Evolutionary conservation across 2,329 filamentous ascomycete genomes (phyloP), one percentile per base, ranked within the genome.

Genomic region (Aspergillus niger): DNA sequence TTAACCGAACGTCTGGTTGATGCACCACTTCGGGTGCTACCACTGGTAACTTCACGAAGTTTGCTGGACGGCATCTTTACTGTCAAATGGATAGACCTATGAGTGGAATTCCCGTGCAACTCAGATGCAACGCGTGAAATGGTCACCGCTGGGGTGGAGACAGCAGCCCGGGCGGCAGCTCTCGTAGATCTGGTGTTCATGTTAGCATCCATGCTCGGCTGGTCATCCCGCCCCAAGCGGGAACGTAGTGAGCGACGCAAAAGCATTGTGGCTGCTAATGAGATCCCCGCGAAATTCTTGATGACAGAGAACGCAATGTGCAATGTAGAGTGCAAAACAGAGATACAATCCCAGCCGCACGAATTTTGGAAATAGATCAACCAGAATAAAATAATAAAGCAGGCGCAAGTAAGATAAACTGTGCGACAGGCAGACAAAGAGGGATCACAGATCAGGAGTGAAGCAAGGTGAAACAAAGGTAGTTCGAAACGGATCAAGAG

Each of bases 11-110:
- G 73, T 58, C 70, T 69, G 15, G 64, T 61, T 68, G 70, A 57
- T 43, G 70, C 52, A 55, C 63, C 64, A 30, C 68, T 64, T 38
- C 74, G 66, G 32, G 65, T 62, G 59, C 66, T 66, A 60, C 71
- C 68, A 50, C 70, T 72, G 50, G 77, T 82, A 26, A 78, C 80
- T 65, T 82, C 81, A 32, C 80, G 79, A 57, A 82, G 69, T 69
- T 81, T 82, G 67, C 74, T 80, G 20, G 80, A 76, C 17, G 80
- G 78, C 76, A 82, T 81, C 65, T 79, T 83, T 54, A 83, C 76
- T 5, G 77, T 82, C 57, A 83, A 68, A 63, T 76, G 77, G 51
- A 83, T 77, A 43, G 79, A 79, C 67, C 73, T 77, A 61, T 71
- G 32, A 6, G 32, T 71, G 17, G 67, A 63, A 57, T 79, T 74